Conservation (phyloP, 768 basidiomycete species). For the Lentinula lateritia region DNA sequence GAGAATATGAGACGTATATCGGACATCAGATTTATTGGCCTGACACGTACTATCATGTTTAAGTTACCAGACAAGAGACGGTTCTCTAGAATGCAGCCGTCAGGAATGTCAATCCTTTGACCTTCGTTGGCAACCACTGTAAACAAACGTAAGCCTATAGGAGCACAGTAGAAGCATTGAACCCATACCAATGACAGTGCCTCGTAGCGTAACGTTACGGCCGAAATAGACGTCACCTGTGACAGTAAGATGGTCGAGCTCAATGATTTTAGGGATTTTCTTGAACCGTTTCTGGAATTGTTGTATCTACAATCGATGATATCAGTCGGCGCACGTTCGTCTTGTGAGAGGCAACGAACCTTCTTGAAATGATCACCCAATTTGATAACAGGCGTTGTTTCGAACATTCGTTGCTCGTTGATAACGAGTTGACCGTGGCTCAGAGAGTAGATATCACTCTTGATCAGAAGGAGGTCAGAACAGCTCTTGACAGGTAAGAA, state of each 20-base stretch:
- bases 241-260: conserved; percentile 92
- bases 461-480: conserved; percentile 85
- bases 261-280: conserved; percentile 86
- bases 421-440: conserved; percentile 85
- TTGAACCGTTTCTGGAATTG: conserved; percentile 95
- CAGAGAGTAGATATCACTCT: conserved; percentile 86
- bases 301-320: conserved; percentile 44
- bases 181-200: conserved; percentile 72
- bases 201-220: conserved; percentile 77
- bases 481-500: conserved; percentile 92
- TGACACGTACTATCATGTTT: conserved; percentile 61
- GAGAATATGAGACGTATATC: too few relatives aligned
- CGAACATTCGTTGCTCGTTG: conserved; percentile 78
- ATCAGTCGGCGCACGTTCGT: background rate
- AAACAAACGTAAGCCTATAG: background rate
- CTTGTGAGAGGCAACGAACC: conserved; percentile 31
- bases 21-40: background rate
- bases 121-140: conserved; percentile 72
- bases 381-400: conserved; percentile 92
- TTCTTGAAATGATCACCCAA: conserved; percentile 97
- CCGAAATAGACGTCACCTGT: conserved; percentile 91
- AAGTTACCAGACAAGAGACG: conserved; percentile 78
- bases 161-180: background rate
- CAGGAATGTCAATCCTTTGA: conserved; percentile 68
- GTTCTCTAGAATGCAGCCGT: conserved; percentile 69